Conservation (phyloP, 2,329 filamentous ascomycete species). For the Sporothrix brasiliensis region DNA sequence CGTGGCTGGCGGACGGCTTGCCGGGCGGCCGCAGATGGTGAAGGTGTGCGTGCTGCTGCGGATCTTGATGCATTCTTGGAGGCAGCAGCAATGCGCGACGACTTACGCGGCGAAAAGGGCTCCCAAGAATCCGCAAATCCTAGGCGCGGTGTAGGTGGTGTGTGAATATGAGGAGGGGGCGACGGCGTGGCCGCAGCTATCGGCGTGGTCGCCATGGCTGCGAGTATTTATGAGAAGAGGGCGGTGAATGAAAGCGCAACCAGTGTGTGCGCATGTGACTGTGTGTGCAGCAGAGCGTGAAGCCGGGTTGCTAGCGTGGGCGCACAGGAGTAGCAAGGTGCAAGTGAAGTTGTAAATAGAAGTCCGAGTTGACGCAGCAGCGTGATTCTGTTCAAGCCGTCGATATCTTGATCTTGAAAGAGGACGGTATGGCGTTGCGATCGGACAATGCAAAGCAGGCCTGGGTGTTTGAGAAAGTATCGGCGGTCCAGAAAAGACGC, state of each 20-base stretch:
- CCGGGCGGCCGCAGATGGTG: conserved; percentile 46
- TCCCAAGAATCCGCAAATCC: conserved; percentile 71
- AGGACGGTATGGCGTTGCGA: neutral
- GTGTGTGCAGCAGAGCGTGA: neutral
- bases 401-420: neutral
- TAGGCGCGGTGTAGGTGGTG: conserved; percentile 69
- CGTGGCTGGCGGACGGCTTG: conserved; percentile 39
- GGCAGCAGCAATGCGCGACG: conserved; percentile 64
- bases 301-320: neutral
- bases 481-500: neutral
- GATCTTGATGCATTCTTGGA: conserved; percentile 41
- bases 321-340: neutral
- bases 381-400: neutral
- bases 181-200: conserved; percentile 59
- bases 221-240: neutral
- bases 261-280: neutral
- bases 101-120: conserved; percentile 72
- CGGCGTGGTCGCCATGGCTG: conserved; percentile 45
- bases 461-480: conserved; percentile 12
- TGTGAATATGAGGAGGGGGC: conserved; percentile 60
- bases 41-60: conserved; percentile 56
- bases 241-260: neutral
- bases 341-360: neutral
- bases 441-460: neutral
- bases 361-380: neutral